phyloP scores from a whole-genome alignment of 768 basidiomycete genomes.

The Rhodosporidiobolus odoratus region DNA sequence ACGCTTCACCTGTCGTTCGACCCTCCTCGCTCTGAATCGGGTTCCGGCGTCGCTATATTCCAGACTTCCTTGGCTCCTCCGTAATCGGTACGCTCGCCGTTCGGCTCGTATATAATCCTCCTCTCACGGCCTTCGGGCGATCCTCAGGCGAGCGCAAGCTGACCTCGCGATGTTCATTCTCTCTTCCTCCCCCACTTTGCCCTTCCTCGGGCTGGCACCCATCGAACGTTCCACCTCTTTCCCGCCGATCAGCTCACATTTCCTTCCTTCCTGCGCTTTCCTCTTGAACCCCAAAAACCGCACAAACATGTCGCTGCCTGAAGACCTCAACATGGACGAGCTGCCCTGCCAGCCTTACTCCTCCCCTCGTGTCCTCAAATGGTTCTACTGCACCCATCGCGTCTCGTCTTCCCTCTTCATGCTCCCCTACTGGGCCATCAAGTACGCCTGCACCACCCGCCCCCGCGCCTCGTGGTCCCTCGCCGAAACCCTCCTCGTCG shows the following conservation, averaged over 20 bases:
- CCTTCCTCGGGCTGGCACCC: too few species aligned
- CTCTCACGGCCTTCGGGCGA: background rate
- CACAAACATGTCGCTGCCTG: slow-evolving; percentile 19
- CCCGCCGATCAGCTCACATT: background rate
- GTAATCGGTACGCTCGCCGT: background rate
- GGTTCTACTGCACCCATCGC: slow-evolving; percentile 31
- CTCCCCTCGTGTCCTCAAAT: slow-evolving; percentile 26
- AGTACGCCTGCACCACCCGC: slow-evolving; percentile 16
- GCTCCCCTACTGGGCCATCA: slow-evolving; percentile 36
- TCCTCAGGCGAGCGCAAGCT: background rate
- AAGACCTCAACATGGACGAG: slow-evolving; percentile 27
- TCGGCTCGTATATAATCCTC: background rate
- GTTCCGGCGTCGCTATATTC: too few species aligned
- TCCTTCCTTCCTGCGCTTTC: background rate
- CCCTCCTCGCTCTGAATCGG: too few species aligned
- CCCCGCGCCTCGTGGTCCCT: slow-evolving; percentile 24
- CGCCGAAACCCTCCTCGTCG: slow-evolving; percentile 26
- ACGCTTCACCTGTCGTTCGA: background rate
- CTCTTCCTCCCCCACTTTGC: background rate
- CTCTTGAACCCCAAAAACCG: background rate
- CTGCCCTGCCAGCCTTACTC: slow-evolving; percentile 24
- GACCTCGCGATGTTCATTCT: background rate
- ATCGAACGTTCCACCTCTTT: too few species aligned
- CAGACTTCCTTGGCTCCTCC: too few species aligned
- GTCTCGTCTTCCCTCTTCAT: slow-evolving; percentile 26